phyloP scores from a whole-genome alignment of 306 rosid species.

The Luffa acutangula region DNA sequence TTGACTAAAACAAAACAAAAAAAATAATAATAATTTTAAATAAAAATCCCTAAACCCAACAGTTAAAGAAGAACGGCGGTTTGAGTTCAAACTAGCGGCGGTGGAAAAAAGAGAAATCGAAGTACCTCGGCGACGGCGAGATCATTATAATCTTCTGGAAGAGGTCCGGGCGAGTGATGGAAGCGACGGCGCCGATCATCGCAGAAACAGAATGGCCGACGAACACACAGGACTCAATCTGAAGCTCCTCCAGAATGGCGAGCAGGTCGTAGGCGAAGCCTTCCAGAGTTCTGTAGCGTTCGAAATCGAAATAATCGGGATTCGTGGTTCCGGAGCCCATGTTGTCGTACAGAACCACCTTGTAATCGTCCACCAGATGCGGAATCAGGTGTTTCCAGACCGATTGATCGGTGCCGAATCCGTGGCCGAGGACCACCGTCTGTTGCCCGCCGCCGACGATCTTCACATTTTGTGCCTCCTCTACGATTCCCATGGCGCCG shows the following conservation, averaged over 20 bases:
- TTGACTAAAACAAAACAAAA: neutral
- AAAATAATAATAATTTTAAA: neutral
- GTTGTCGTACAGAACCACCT: slow-evolving; percentile 52
- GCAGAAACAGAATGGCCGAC: slow-evolving; percentile 84
- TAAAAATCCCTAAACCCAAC: no score
- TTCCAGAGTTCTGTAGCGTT: slow-evolving; percentile 47
- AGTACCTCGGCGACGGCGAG: slow-evolving; percentile 56
- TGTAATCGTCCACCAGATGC: slow-evolving; percentile 41
- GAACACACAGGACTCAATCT: slow-evolving; percentile 40
- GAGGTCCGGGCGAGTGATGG: slow-evolving; percentile 60
- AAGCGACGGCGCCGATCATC: slow-evolving; percentile 57
- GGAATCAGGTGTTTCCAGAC: slow-evolving; percentile 75
- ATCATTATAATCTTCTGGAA: slow-evolving; percentile 54
- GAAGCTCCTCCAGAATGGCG: slow-evolving; percentile 49
- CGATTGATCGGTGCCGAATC: slow-evolving; percentile 82
- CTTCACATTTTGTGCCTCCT: slow-evolving; percentile 74
- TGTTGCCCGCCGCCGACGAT: slow-evolving; percentile 40
- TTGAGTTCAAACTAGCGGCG: neutral
- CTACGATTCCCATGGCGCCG: slow-evolving; percentile 51
- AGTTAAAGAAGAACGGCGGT: neutral
- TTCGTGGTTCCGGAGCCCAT: slow-evolving; percentile 85
- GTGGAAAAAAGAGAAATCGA: neutral
- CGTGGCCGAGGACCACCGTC: slow-evolving; percentile 49
- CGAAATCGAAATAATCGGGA: slow-evolving; percentile 79
- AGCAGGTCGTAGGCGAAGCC: slow-evolving; percentile 64